Evolutionary conservation across 192 early-diverging fungal species (phyloP), one percentile per base, ranked within the genome.

Genomic region (Ambispora gerdemannii): DNA sequence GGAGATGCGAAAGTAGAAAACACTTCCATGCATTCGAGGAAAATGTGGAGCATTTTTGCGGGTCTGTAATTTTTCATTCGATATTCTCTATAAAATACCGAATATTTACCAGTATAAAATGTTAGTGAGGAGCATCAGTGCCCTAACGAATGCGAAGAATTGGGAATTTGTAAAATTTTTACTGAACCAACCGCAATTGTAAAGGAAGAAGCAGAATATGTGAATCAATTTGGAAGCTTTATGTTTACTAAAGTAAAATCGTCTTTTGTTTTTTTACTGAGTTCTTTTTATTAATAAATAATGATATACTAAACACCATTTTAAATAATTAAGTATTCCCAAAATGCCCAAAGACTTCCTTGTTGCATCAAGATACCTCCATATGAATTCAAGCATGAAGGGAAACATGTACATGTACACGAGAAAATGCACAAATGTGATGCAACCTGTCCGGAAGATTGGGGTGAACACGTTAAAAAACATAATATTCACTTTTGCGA

Each of bases 121-220:
- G 34, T 11, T 66, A 73, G 72, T 11, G 38, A 67, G 3, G 72
- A 65, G n/a, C 72, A 73, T 51, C 72, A 50, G 34, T 73, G 72
- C 25, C 34, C 27, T 19, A 35, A 73, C 36, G 32, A 67, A 55
- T 73, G 72, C 8, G 72, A 73, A 35, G 34, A n/a, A 36, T 38
- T 7, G 4, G 72, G 72, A 3, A 67, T 73, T n/a, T 73, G 72
- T 47, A 66, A 53, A 27, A 52, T 73, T 19, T 22, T 58, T 4
- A 73, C 62, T 34, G 61, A 65, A 30, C 56, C 50, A 19, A 49
- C 60, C 50, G 76, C 51, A n/a, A 76, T 72, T 8, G n/a, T 53
- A 56, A 72, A 67, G 67, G 77, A 80, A 76, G 73, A 64, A 78
- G 77, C 47, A 13, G 67, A 69, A 75, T 79, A 65, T 56, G 74